These are phyloP conservation scores for Leucocoprinus sp. DNA, from an alignment of 768 basidiomycete species.

Conservation along the genomic window DNA sequence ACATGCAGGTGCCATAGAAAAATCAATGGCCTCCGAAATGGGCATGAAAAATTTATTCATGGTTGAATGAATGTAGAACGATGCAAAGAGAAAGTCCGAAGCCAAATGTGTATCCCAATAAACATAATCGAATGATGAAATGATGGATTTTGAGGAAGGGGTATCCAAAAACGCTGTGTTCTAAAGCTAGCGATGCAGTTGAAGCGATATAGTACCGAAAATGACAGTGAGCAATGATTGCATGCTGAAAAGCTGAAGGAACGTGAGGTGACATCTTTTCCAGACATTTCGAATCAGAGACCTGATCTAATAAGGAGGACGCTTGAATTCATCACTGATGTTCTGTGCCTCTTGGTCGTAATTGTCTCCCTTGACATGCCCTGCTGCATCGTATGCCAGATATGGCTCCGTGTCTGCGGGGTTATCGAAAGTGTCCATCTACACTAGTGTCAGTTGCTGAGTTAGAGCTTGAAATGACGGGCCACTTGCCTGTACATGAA, in stretches of 20 bases:
- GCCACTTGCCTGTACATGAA: slow-evolving; percentile 50
- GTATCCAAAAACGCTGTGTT: slow-evolving; percentile 4
- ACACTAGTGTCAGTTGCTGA: slow-evolving; percentile 7
- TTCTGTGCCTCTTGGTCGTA: slow-evolving; percentile 55
- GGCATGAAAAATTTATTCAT: not conserved
- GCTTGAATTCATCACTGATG: slow-evolving; percentile 58
- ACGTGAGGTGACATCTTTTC: not conserved
- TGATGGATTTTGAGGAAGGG: slow-evolving; percentile 6
- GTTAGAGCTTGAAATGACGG: not conserved
- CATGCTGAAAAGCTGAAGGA: not conserved
- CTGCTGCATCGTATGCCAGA: slow-evolving; percentile 49
- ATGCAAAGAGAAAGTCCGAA: not conserved
- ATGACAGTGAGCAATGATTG: not conserved
- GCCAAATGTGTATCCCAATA: slow-evolving; percentile 8
- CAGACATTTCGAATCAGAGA: not conserved
- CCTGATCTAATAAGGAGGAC: slow-evolving; percentile 33
- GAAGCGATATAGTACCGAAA: slow-evolving; percentile 4
- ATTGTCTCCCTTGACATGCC: slow-evolving; percentile 35
- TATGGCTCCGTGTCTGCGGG: slow-evolving; percentile 32
- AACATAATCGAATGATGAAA: slow-evolving; percentile 7
- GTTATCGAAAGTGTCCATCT: slow-evolving; percentile 64
- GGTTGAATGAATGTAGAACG: not conserved
- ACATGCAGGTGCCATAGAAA: not conserved
- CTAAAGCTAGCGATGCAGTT: not conserved
- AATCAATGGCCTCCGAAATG: not conserved